A percentile compares a stretch with the other conserved stretches of the same genome.
phyloP scores from a whole-genome alignment of 176 grass and related monocot species.

The Canna indica region DNA sequence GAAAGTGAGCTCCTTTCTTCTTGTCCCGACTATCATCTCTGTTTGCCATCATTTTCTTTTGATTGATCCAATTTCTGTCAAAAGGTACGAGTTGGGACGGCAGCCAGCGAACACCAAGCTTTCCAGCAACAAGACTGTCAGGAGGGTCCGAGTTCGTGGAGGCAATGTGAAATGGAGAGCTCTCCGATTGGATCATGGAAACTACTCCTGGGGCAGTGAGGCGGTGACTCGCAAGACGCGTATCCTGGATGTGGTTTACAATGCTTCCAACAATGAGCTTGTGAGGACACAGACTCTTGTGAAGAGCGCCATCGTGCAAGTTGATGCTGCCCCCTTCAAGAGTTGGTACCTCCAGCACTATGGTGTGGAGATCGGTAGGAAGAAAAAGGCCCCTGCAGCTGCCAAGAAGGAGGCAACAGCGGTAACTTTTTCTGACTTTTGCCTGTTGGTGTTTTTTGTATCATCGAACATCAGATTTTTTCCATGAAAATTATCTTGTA shows the following conservation, averaged over 20 bases:
- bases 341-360: background rate
- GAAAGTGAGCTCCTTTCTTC: background rate
- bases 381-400: background rate
- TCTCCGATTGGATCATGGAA: background rate
- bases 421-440: background rate
- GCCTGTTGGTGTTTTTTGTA: background rate
- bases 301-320: background rate
- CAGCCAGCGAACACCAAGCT: background rate
- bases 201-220: background rate
- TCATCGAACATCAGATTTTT: background rate
- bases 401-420: background rate
- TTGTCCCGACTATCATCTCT: background rate
- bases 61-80: background rate
- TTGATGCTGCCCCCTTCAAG: background rate
- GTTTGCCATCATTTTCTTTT: background rate
- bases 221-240: background rate
- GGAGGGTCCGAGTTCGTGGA: background rate
- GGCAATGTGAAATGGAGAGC: background rate
- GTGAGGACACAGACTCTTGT: background rate
- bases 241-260: conserved; percentile 2
- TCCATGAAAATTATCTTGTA: background rate
- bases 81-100: background rate
- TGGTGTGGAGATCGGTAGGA: background rate
- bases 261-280: background rate
- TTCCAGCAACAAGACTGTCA: background rate